These are phyloP conservation scores for Syncephalis fuscata DNA, from an alignment of 371 early-diverging fungal species.

Conservation along the genomic window DNA sequence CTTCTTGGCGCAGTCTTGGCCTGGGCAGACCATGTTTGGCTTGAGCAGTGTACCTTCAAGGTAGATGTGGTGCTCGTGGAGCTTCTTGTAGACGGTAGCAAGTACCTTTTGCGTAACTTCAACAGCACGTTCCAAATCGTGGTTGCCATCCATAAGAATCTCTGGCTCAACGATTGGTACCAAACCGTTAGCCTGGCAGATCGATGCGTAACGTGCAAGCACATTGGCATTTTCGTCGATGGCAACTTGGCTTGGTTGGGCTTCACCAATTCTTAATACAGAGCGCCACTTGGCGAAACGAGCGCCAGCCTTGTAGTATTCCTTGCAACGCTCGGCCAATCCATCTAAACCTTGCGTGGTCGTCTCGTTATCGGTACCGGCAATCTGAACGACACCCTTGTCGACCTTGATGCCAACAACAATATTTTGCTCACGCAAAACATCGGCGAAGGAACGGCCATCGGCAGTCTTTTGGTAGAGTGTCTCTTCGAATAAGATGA, in stretches of 20 bases:
- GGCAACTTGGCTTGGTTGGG: constrained; percentile 23
- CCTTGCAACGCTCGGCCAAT: constrained; percentile 25
- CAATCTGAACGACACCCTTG: constrained; percentile 26
- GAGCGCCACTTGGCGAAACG: constrained; percentile 55
- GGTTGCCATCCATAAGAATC: constrained; percentile 44
- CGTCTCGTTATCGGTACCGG: constrained; percentile 34
- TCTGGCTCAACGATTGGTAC: constrained; percentile 61
- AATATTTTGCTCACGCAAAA: constrained; percentile 26
- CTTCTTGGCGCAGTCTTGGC: constrained; percentile 20
- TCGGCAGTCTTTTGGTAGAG: constrained; percentile 25
- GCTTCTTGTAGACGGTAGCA: constrained; percentile 26
- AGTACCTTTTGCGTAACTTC: constrained; percentile 26
- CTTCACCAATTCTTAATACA: constrained; percentile 28
- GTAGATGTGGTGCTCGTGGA: constrained; percentile 30
- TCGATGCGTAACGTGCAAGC: constrained; percentile 42
- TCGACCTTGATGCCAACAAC: constrained; percentile 47
- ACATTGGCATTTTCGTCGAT: constrained; percentile 40
- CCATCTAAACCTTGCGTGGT: constrained; percentile 46
- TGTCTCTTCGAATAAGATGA: constrained; percentile 50
- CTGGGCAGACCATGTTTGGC: constrained; percentile 40
- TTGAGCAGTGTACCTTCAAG: constrained; percentile 46
- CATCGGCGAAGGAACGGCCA: constrained; percentile 25
- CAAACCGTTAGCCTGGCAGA: constrained; percentile 37
- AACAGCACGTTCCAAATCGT: constrained; percentile 27
- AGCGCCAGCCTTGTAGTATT: constrained; percentile 28